Percentiles rank a stretch among this genome's conserved stretches.
Conservation (phyloP, 257 asterid genomes). For the Solanum sitiens region DNA sequence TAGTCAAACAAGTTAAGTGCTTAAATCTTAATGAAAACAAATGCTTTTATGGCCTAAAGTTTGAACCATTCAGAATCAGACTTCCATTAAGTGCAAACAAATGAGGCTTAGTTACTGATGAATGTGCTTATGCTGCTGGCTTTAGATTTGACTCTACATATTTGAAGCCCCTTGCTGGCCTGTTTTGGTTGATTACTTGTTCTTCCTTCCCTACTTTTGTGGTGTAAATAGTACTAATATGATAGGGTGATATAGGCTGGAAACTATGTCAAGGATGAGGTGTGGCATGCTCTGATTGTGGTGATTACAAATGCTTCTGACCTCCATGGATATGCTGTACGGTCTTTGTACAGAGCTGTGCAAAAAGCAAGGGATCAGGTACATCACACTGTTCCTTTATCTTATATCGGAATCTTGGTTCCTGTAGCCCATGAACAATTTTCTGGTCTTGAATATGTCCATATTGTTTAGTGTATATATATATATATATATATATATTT, state of each 20-base stretch:
- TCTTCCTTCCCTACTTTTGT: neutral
- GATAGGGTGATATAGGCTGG: conserved; percentile 58
- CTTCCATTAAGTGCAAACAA: neutral
- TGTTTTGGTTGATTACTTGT: neutral
- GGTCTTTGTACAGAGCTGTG: conserved; percentile 68
- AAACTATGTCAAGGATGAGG: conserved; percentile 85
- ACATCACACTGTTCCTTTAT: neutral
- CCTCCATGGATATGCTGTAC: conserved; percentile 85
- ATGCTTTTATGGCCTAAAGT: neutral
- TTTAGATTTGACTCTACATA: neutral
- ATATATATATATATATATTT: too few species aligned
- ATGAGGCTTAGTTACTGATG: neutral
- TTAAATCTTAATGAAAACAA: neutral
- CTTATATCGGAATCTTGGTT: neutral
- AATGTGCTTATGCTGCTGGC: neutral
- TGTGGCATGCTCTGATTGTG: conserved; percentile 88
- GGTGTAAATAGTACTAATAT: neutral
- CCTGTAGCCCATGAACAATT: neutral
- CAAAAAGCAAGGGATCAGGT: conserved; percentile 81
- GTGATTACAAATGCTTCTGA: conserved; percentile 84
- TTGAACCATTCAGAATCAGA: neutral
- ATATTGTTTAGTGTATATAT: neutral
- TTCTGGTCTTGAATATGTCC: neutral
- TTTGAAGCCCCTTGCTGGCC: neutral
- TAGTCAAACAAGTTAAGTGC: neutral